A percentile compares a stretch with the other conserved stretches of the same genome.
phyloP scores from a whole-genome alignment of 1,284 basidiomycete genomes.

The Puccinia horiana region DNA sequence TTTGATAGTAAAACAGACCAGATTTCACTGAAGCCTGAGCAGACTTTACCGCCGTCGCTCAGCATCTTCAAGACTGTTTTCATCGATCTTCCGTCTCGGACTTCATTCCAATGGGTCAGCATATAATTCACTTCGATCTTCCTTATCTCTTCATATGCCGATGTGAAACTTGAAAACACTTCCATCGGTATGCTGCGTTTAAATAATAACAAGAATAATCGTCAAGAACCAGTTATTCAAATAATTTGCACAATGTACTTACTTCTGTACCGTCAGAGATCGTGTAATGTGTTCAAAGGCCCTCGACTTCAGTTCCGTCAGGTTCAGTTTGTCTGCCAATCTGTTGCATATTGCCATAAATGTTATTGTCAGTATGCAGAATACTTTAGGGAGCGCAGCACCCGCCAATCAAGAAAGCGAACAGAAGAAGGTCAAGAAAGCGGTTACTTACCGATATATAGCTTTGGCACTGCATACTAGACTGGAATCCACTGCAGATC shows the following conservation, averaged over 20 bases:
- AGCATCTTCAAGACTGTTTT: constrained; percentile 34
- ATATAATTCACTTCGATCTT: constrained; percentile 53
- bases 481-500: neutral
- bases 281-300: constrained; percentile 55
- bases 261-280: constrained; percentile 53
- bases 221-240: neutral
- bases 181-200: constrained; percentile 52
- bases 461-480: constrained; percentile 53
- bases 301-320: constrained; percentile 54
- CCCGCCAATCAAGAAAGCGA: neutral
- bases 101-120: constrained; percentile 51
- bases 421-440: neutral
- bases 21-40: constrained; percentile 36
- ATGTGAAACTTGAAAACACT: constrained; percentile 53
- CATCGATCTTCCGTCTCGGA: constrained; percentile 29
- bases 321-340: constrained; percentile 56
- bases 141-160: constrained; percentile 53
- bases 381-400: neutral
- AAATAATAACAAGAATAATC: neutral
- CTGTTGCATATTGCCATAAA: constrained; percentile 24
- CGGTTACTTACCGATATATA: constrained; percentile 51
- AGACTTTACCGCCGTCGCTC: constrained; percentile 31
- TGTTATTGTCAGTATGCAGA: neutral
- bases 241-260: constrained; percentile 8
- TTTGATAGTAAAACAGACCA: constrained; percentile 35